Evolutionary conservation across 2,329 filamentous ascomycete species (phyloP).

Genomic region (Hypoxylon sp.): DNA sequence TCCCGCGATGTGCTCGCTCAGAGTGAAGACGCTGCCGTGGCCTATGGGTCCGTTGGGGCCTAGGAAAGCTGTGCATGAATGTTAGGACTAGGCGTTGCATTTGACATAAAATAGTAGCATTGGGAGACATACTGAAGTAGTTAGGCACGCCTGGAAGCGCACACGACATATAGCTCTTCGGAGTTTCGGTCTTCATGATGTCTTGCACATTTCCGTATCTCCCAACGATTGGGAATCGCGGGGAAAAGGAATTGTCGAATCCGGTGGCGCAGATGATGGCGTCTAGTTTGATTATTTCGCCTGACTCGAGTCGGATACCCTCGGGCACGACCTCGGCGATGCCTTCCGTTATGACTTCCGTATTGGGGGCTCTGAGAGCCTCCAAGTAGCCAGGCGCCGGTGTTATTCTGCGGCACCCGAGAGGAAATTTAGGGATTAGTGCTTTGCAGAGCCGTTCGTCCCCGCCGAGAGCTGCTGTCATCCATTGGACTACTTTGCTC

Average conservation of each 20-base stretch:
- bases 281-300: slow-evolving; percentile 67
- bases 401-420: slow-evolving; percentile 66
- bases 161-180: slow-evolving; percentile 68
- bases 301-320: slow-evolving; percentile 65
- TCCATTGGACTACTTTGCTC: slow-evolving; percentile 61
- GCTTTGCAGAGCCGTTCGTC: slow-evolving; percentile 66
- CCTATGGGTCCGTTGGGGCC: slow-evolving; percentile 68
- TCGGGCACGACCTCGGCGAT: slow-evolving; percentile 64
- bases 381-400: slow-evolving; percentile 67
- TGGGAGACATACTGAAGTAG: slow-evolving; percentile 64
- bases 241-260: slow-evolving; percentile 68
- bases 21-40: slow-evolving; percentile 66
- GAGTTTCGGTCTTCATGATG: slow-evolving; percentile 60
- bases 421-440: slow-evolving; percentile 65
- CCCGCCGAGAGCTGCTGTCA: slow-evolving; percentile 63
- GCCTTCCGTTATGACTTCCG: slow-evolving; percentile 62
- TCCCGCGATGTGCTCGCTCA: slow-evolving; percentile 66
- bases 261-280: slow-evolving; percentile 72
- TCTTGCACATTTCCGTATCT: slow-evolving; percentile 67
- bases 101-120: not conserved
- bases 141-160: slow-evolving; percentile 68
- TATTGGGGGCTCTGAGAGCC: slow-evolving; percentile 62
- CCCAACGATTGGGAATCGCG: slow-evolving; percentile 66
- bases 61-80: slow-evolving; percentile 60
- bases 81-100: slow-evolving; percentile 7